Conservation (phyloP, 1,139 yeast genomes). For the Debaryomyces psychrophilus region DNA sequence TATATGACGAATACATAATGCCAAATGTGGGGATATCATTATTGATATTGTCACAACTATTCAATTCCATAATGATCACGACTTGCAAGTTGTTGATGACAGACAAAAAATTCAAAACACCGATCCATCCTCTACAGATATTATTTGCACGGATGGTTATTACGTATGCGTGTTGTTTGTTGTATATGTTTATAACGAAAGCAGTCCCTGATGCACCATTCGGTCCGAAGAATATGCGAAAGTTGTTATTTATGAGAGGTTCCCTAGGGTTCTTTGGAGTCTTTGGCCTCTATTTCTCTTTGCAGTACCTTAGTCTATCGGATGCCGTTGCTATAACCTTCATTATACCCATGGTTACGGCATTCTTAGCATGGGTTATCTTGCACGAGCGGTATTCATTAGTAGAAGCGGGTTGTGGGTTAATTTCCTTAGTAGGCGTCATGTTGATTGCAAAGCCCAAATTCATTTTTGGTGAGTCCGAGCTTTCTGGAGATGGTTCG, state of each 20-base stretch:
- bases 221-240: conserved; percentile 67
- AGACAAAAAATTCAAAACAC: conserved; percentile 55
- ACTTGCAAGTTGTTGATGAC: conserved; percentile 73
- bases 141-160: conserved; percentile 75
- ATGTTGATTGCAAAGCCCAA: conserved; percentile 79
- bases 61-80: conserved; percentile 76
- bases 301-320: conserved; percentile 74
- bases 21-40: conserved; percentile 45
- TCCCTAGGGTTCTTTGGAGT: conserved; percentile 78
- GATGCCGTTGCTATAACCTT: conserved; percentile 80
- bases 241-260: conserved; percentile 65
- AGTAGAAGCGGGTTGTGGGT: conserved; percentile 69
- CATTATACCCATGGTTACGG: conserved; percentile 76
- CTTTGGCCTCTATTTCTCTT: conserved; percentile 72
- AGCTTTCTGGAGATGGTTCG: conserved; percentile 30
- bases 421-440: conserved; percentile 75
- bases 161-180: conserved; percentile 61
- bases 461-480: conserved; percentile 62
- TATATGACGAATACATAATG: conserved; percentile 12
- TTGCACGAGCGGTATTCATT: conserved; percentile 69
- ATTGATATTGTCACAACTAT: conserved; percentile 61
- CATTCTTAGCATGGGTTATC: conserved; percentile 69
- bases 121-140: conserved; percentile 77
- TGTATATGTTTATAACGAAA: conserved; percentile 53
- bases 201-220: conserved; percentile 65